phyloP scores from a whole-genome alignment of 495 filamentous ascomycete species.

The Aspergillus cristatus region DNA sequence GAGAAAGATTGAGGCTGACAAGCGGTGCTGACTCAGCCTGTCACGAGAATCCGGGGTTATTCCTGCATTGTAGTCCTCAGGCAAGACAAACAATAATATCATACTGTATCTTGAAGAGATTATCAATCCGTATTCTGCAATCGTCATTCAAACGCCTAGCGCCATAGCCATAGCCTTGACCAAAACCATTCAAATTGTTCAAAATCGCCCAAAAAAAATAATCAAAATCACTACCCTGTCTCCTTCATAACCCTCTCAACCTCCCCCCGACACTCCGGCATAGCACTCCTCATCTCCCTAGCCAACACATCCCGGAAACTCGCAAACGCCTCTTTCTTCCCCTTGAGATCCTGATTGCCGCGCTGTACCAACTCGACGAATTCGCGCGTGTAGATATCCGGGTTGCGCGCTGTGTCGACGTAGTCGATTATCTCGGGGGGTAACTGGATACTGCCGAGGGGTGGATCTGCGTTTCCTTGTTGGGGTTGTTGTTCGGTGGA shows the following conservation, averaged over 20 bases:
- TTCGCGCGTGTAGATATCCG: conserved; percentile 96
- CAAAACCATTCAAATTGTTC: background rate
- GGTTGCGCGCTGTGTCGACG: conserved; percentile 87
- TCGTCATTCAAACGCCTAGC: too few species aligned
- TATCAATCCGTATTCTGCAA: too few species aligned
- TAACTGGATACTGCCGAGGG: conserved; percentile 45
- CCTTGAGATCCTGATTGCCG: conserved; percentile 75
- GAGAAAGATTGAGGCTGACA: too few species aligned
- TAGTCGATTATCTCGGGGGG: conserved; percentile 91
- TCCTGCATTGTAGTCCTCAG: too few species aligned
- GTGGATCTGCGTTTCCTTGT: conserved; percentile 36
- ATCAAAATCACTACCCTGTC: conserved; percentile 18
- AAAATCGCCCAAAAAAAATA: background rate
- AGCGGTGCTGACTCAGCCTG: too few species aligned
- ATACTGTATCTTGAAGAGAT: too few species aligned
- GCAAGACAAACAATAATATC: too few species aligned
- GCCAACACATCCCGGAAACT: conserved; percentile 75
- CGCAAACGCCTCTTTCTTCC: conserved; percentile 73
- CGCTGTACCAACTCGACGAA: conserved; percentile 86
- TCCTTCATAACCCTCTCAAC: conserved; percentile 51
- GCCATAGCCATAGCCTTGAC: background rate
- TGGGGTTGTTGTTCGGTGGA: conserved; percentile 24
- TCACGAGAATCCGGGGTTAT: too few species aligned
- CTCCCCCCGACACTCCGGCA: conserved; percentile 69
- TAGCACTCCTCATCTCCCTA: conserved; percentile 62